Base-by-base conservation (phyloP, 2,329 filamentous ascomycete genomes). In the Fusarium foetens region DNA sequence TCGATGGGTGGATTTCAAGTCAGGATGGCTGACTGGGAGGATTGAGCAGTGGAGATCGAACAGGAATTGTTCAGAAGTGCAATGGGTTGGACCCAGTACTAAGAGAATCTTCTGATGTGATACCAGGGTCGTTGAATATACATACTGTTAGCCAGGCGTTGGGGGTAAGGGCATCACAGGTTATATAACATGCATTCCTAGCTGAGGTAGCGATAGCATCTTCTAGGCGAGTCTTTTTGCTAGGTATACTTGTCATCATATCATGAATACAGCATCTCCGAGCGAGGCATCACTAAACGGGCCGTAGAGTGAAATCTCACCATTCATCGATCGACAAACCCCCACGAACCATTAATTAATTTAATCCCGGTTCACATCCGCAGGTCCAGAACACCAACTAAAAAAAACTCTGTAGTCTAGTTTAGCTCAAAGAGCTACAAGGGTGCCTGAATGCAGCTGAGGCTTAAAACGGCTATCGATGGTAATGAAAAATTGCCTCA, bases 41-140 rank as follows among this genome's bases (percentile, higher is more conserved):
- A 75, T 80, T 35, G 65, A 72, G 23, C 58, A 74, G 41, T 80
- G 78, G 76, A 75, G 67, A 58, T 58, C 69, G 8, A 70, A 67
- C 27, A 75, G 71, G 36, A 72, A 75, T 29, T 80, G 79, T 42
- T 60, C 75, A 43, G 72, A 73, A 46, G 78, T 78, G 13, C 76
- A 79, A 59, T 80, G 79, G 79, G 78, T 80, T 21, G 77, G 77
- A n/a, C 78, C 79, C 12, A 80, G 79, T 58, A 78, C 75, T 39
- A 76, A 75, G 65, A 67, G 76, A 52, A 73, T 78, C 43, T 78
- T 78, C 61, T 78, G 55, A 78, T 60, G 52, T 25, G 39, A 41
- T 35, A 66, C 63, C 38, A 48, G 39, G 31, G 23, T 61, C 61
- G 43, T 57, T 57, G 53, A 58, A 63, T 39, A 73, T 68, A 57